Evolutionary conservation across 345 rosid species (phyloP).

Genomic region (Murraya koenigii): DNA sequence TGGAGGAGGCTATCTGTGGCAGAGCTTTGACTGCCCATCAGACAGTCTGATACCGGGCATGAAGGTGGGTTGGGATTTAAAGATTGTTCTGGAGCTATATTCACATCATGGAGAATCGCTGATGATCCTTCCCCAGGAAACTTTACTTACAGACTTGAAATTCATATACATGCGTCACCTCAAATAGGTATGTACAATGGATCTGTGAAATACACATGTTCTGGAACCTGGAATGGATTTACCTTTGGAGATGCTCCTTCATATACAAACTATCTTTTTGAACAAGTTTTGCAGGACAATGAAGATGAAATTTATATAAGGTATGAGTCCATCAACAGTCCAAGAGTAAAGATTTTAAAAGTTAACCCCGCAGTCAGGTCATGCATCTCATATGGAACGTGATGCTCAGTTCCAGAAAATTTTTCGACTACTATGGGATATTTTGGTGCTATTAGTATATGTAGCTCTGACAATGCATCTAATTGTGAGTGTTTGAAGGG

Average conservation of each 20-base stretch:
- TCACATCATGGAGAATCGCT: conserved; percentile 27
- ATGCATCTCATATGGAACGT: conserved; percentile 7
- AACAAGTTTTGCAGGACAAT: conserved; percentile 2
- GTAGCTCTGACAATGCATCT: conserved; percentile 20
- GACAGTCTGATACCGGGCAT: conserved; percentile 30
- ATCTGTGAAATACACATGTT: not conserved
- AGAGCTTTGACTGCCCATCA: conserved; percentile 50
- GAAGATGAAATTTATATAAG: conserved; percentile 14
- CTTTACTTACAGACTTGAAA: conserved; percentile 15
- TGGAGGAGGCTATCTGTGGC: conserved; percentile 26
- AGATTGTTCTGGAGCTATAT: conserved; percentile 21
- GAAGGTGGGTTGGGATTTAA: conserved; percentile 31
- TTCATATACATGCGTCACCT: conserved; percentile 20
- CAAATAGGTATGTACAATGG: conserved; percentile 15
- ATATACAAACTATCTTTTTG: not conserved
- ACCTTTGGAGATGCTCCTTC: conserved; percentile 22
- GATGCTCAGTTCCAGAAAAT: conserved; percentile 21
- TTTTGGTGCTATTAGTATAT: conserved; percentile 23
- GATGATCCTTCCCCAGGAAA: conserved; percentile 21
- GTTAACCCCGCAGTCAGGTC: not conserved
- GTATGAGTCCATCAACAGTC: conserved; percentile 5
- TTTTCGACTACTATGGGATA: conserved; percentile 21
- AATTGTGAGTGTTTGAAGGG: conserved; percentile 30
- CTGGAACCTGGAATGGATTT: conserved; percentile 42
- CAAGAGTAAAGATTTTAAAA: not conserved